phyloP scores from a whole-genome alignment of 2,329 filamentous ascomycete genomes.

The Chrysoporthe cubensis region DNA sequence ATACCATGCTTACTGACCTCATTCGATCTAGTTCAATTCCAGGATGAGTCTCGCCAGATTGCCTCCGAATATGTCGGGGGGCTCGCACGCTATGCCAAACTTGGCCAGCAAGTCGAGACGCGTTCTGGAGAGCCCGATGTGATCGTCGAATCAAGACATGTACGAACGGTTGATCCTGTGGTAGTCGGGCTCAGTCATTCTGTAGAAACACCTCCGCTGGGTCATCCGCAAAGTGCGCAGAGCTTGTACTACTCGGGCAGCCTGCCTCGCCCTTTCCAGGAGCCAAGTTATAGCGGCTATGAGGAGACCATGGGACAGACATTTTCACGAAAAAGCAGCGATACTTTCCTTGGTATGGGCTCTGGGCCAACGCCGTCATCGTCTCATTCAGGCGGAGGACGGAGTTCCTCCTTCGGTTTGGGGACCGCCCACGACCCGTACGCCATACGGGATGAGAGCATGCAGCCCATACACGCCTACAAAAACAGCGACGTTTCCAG shows the following conservation, averaged over 20 bases:
- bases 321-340: slow-evolving; percentile 22
- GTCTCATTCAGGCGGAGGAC: slow-evolving; percentile 30
- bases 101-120: slow-evolving; percentile 45
- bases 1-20: slow-evolving; percentile 19
- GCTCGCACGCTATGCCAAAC: slow-evolving; percentile 68
- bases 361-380: slow-evolving; percentile 32
- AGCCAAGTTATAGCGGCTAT: slow-evolving; percentile 21
- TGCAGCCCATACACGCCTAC: slow-evolving; percentile 35
- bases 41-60: slow-evolving; percentile 87
- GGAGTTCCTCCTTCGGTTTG: slow-evolving; percentile 28
- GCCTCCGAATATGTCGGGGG: slow-evolving; percentile 90
- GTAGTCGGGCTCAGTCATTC: background rate
- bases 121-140: slow-evolving; percentile 37
- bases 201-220: slow-evolving; percentile 8
- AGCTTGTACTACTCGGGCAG: slow-evolving; percentile 21
- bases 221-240: slow-evolving; percentile 12
- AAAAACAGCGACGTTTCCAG: slow-evolving; percentile 45
- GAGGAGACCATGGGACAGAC: slow-evolving; percentile 22
- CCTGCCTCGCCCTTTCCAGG: slow-evolving; percentile 15
- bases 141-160: slow-evolving; percentile 31
- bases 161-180: background rate
- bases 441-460: slow-evolving; percentile 31
- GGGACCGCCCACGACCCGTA: slow-evolving; percentile 31
- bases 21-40: slow-evolving; percentile 65
- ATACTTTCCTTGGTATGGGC: slow-evolving; percentile 20